phyloP scores from a whole-genome alignment of 768 basidiomycete genomes.

The Cantharellus cinnabarinus region DNA sequence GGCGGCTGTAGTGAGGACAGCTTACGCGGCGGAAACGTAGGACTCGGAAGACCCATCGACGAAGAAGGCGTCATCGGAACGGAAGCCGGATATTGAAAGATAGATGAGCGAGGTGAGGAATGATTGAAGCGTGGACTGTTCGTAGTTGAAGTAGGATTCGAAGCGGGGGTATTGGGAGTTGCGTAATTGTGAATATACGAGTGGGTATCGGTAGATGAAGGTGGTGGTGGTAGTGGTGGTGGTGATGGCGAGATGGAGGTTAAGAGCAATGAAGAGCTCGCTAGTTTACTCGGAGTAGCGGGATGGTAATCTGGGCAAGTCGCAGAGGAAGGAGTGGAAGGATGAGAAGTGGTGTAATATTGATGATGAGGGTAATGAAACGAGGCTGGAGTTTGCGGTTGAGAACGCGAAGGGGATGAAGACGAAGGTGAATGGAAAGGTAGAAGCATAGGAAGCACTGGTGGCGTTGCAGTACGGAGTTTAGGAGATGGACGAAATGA shows the following conservation, averaged over 20 bases:
- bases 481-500: neutral
- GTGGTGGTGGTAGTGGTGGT: neutral
- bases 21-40: constrained; percentile 2
- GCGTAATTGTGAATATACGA: neutral
- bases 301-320: constrained; percentile 2
- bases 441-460: neutral
- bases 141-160: neutral
- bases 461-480: neutral
- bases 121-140: neutral
- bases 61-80: constrained; percentile 1
- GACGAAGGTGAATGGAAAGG: neutral
- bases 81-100: neutral
- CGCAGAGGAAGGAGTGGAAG: constrained; percentile 11
- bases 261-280: neutral
- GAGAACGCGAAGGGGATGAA: constrained; percentile 5
- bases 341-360: constrained; percentile 12
- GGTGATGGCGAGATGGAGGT: neutral
- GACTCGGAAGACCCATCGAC: neutral
- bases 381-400: constrained; percentile 15
- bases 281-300: neutral
- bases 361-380: constrained; percentile 17
- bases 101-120: neutral
- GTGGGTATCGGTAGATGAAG: neutral
- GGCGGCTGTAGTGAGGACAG: neutral
- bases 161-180: neutral